Evolutionary conservation across 2,329 filamentous ascomycete species (phyloP), one percentile per base, ranked within the genome.

Genomic region (Stachybotrys echinatus): DNA sequence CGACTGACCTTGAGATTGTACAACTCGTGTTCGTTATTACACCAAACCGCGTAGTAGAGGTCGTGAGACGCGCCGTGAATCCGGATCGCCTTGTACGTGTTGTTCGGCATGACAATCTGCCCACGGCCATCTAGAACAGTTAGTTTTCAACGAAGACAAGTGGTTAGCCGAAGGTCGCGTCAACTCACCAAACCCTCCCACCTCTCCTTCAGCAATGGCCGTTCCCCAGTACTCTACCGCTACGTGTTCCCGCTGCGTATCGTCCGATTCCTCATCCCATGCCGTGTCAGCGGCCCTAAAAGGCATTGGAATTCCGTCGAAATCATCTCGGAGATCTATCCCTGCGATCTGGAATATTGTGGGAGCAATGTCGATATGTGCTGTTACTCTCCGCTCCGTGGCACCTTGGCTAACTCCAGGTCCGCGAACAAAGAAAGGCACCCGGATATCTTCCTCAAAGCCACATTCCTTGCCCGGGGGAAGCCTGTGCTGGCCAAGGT

Each of bases 21-120:
- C 2, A 86, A 73, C 61, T 88, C 83, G 50, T 81, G 78, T 58
- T 87, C 84, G 47, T 82, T 81, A 17, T 68, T 85, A 58, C 85
- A 88, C 84, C 84, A 88, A 0, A 87, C 81, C 0, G 81, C 76
- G 57, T 88, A 88, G 52, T 83, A 81, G 5, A 87, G 61, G 57
- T 77, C 80, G 58, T 87, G 27, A n/a, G n/a, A 87, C 5, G 67
- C 64, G 2, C 74, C 60, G 1, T 74, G 67, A 4, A 81, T 69
- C 6, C 82, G 73, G 19, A 84, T 56, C 0, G 73, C 74, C 63
- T 85, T 85, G 69, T 85, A 85, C 0, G 81, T 84, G 55, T 84
- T 84, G 51, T 74, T 74, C 7, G 27, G 27, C 12, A 31, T 31
- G 12, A 31, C 27, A 12, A 7, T 7, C 27, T 6, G 7, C 6